A percentile compares a stretch with the other conserved stretches of the same genome.
phyloP scores from a whole-genome alignment of 2,329 filamentous ascomycete species.

The Hypoxylon sp. region DNA sequence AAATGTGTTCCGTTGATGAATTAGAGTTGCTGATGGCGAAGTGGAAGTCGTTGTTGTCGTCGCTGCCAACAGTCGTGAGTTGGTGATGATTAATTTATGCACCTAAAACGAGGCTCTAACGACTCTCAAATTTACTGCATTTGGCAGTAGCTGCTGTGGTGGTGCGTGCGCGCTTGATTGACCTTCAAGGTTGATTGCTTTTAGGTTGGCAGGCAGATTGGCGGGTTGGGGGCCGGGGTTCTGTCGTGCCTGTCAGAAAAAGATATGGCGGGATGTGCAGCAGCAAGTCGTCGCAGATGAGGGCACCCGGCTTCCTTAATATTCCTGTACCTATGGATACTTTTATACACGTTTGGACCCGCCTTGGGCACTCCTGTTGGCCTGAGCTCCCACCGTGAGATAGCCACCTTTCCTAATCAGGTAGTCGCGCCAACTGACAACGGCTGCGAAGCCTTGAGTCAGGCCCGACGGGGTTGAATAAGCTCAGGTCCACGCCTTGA shows the following conservation, averaged over 20 bases:
- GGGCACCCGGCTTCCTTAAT: slow-evolving; percentile 46
- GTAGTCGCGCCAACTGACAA: slow-evolving; percentile 27
- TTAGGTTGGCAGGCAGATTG: slow-evolving; percentile 17
- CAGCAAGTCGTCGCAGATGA: slow-evolving; percentile 42
- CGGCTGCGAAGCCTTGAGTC: slow-evolving; percentile 33
- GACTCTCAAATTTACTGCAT: slow-evolving; percentile 23
- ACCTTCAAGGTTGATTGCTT: slow-evolving; percentile 25
- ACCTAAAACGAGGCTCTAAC: slow-evolving; percentile 28
- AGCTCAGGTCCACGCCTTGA: slow-evolving; percentile 40
- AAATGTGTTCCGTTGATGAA: slow-evolving; percentile 3
- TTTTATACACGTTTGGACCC: slow-evolving; percentile 46
- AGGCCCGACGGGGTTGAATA: slow-evolving; percentile 35
- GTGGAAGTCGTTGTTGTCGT: not conserved
- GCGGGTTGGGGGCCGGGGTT: slow-evolving; percentile 28
- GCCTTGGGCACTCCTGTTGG: slow-evolving; percentile 39
- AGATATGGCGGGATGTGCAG: slow-evolving; percentile 42
- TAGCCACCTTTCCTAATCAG: slow-evolving; percentile 37
- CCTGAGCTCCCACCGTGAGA: slow-evolving; percentile 39
- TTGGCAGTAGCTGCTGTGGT: slow-evolving; percentile 14
- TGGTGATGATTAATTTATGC: slow-evolving; percentile 20
- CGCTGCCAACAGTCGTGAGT: not conserved
- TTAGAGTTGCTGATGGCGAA: not conserved
- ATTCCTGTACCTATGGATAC: slow-evolving; percentile 46
- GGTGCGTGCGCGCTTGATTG: slow-evolving; percentile 35
- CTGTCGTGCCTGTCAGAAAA: slow-evolving; percentile 39